These are phyloP conservation scores for Neonectria ditissima DNA, from an alignment of 2,329 filamentous ascomycete genomes.

Conservation along the genomic window DNA sequence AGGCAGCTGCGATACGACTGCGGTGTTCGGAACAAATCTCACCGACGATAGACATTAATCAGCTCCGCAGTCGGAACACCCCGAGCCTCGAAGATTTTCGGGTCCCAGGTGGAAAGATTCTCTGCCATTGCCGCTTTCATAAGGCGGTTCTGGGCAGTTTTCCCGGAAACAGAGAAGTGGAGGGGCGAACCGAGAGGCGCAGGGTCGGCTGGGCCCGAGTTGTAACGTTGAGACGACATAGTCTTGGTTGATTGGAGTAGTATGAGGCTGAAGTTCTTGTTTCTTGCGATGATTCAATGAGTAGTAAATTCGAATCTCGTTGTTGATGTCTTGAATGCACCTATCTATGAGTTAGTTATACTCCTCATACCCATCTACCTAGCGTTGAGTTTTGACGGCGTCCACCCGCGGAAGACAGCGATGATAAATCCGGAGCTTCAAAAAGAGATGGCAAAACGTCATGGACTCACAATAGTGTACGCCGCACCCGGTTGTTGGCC, in stretches of 20 bases:
- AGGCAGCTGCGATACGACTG: neutral
- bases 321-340: no score
- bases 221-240: neutral
- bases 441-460: no score
- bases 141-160: conserved; percentile 30
- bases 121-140: conserved; percentile 37
- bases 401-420: neutral
- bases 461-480: no score
- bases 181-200: conserved; percentile 11
- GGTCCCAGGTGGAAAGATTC: conserved; percentile 31
- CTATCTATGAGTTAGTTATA: no score
- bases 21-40: conserved; percentile 14
- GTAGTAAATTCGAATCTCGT: no score
- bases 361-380: no score
- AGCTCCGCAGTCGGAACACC: conserved; percentile 31
- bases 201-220: neutral
- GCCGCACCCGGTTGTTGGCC: no score
- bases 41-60: conserved; percentile 28
- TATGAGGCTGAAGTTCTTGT: no score
- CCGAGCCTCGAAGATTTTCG: conserved; percentile 32
- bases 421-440: neutral
- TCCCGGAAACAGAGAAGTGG: conserved; percentile 28
- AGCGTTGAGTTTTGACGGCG: no score
- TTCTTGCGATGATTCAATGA: no score
- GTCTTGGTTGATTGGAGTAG: neutral